Evolutionary conservation across 106 monocot genomes (phyloP).

Genomic region (Dendrobium nobile): DNA sequence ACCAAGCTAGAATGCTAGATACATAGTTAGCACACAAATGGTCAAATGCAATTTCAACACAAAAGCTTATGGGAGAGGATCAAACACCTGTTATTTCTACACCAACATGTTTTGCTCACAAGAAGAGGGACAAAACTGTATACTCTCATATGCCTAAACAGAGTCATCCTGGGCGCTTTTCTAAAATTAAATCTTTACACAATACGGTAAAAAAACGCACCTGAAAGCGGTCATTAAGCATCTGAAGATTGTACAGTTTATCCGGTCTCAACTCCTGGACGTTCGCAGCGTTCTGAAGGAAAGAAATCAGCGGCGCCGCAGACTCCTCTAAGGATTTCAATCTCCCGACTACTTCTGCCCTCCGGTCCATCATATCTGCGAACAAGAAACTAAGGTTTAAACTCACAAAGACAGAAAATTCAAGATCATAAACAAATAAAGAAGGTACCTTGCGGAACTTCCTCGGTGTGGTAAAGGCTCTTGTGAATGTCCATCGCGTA

Average conservation of each 20-base stretch:
- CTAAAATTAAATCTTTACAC: background rate
- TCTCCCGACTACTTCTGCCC: constrained; percentile 68
- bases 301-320: constrained; percentile 67
- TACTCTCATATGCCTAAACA: background rate
- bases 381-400: background rate
- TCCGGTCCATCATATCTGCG: constrained; percentile 75
- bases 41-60: background rate
- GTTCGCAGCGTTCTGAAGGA: constrained; percentile 63
- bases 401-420: background rate
- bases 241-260: constrained; percentile 84
- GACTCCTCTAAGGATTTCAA: constrained; percentile 74
- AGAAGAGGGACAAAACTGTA: background rate
- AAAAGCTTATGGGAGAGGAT: background rate
- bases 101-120: background rate
- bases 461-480: constrained; percentile 75
- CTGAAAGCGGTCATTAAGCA: constrained; percentile 83
- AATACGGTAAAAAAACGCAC: constrained; percentile 12
- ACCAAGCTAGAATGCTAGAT: background rate
- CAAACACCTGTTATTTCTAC: background rate
- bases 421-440: background rate
- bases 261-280: constrained; percentile 82
- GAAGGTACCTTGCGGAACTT: constrained; percentile 70
- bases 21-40: background rate
- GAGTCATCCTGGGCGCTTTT: background rate
- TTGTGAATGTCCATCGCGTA: constrained; percentile 98